Evolutionary conservation across 2,329 filamentous ascomycete genomes (phyloP).

Genomic region (Trichoderma simmonsii): DNA sequence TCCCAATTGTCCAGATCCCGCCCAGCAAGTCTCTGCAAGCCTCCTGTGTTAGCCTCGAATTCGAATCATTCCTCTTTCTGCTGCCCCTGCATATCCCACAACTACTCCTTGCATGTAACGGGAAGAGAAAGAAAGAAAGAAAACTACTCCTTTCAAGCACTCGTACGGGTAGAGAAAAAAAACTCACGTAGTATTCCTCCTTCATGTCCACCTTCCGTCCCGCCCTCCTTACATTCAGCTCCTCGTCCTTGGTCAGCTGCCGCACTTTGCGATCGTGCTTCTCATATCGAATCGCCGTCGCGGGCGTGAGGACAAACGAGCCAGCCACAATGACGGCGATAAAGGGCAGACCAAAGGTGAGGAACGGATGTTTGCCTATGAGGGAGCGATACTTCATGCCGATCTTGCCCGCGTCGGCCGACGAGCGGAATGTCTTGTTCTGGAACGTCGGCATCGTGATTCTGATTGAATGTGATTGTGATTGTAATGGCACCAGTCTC

Average conservation of each 20-base stretch:
- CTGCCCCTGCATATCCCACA: neutral
- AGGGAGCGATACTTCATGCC: slow-evolving; percentile 72
- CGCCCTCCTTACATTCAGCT: slow-evolving; percentile 72
- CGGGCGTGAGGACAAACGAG: slow-evolving; percentile 91
- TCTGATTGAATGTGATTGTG: neutral
- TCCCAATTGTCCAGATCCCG: slow-evolving; percentile 97
- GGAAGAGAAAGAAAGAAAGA: neutral
- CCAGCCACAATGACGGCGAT: slow-evolving; percentile 84
- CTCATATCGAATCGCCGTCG: slow-evolving; percentile 91
- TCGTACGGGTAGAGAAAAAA: neutral
- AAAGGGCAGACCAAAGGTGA: slow-evolving; percentile 92
- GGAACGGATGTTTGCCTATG: slow-evolving; percentile 78
- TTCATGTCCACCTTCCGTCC: slow-evolving; percentile 72
- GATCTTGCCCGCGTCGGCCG: slow-evolving; percentile 64
- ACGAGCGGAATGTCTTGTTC: slow-evolving; percentile 66
- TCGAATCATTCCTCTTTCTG: neutral
- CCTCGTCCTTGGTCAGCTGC: slow-evolving; percentile 81
- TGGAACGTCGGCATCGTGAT: slow-evolving; percentile 52
- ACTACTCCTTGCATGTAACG: neutral
- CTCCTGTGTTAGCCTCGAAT: slow-evolving; percentile 1
- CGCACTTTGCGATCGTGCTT: slow-evolving; percentile 85
- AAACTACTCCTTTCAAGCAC: too few relatives aligned
- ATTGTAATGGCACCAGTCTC: neutral
- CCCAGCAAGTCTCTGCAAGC: slow-evolving; percentile 48
- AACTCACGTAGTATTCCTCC: slow-evolving; percentile 82